These are phyloP conservation scores for Fusarium coicis DNA, from an alignment of 2,329 filamentous ascomycete genomes.

Conservation along the genomic window DNA sequence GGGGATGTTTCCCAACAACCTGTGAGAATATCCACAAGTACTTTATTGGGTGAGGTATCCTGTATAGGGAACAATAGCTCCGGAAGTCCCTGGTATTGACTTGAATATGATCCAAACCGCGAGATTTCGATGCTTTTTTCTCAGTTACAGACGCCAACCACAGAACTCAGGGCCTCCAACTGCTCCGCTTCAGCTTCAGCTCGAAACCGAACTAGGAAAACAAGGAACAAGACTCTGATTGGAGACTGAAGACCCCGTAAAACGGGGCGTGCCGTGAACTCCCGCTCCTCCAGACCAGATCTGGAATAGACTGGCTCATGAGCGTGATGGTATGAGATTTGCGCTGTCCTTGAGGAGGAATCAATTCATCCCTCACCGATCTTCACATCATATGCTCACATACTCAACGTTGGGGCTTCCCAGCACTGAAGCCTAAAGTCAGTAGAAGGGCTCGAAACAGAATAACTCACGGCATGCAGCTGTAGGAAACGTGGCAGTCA, in stretches of 20 bases:
- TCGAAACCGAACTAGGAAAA: neutral
- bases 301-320: conserved; percentile 20
- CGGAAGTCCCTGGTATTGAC: neutral
- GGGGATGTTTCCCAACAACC: neutral
- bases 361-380: neutral
- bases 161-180: neutral
- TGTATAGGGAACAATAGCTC: neutral
- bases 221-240: conserved; percentile 30
- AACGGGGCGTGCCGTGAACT: conserved; percentile 41
- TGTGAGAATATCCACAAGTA: neutral
- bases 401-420: neutral
- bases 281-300: conserved; percentile 36
- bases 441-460: conserved; percentile 10
- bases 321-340: conserved; percentile 1
- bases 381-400: neutral
- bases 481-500: conserved; percentile 22
- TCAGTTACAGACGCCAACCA: neutral
- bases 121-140: neutral
- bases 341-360: neutral
- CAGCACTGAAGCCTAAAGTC: neutral
- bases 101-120: neutral
- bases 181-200: conserved; percentile 4
- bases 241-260: conserved; percentile 3
- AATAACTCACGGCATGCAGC: conserved; percentile 9
- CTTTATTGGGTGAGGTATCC: neutral